Conservation (phyloP, 495 filamentous ascomycete species). For the Podospora comata region DNA sequence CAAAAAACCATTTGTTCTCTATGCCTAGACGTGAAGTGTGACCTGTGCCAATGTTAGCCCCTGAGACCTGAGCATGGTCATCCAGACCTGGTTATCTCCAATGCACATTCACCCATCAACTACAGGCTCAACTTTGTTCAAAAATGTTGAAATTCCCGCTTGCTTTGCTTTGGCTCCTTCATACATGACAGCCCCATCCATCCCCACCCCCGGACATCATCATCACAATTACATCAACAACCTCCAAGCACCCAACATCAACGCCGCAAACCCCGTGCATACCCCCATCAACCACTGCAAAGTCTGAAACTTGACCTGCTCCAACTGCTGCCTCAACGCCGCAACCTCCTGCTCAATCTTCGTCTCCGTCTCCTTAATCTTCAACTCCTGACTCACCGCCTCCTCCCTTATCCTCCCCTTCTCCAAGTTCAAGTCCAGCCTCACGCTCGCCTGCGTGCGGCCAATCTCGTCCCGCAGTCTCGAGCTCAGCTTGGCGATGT, state of each 20-base stretch:
- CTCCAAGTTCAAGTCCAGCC: conserved; percentile 91
- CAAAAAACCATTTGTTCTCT: neutral
- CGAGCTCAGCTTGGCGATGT: conserved; percentile 86
- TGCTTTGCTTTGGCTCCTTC: neutral
- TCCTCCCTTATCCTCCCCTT: conserved; percentile 97
- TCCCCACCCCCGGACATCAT: neutral
- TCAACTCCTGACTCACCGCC: conserved; percentile 93
- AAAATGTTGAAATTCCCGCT: conserved; percentile 1
- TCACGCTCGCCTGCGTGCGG: conserved; percentile 85
- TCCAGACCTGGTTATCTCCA: neutral
- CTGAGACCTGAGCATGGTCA: neutral
- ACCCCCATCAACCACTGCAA: conserved; percentile 99
- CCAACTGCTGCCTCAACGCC: conserved; percentile 81
- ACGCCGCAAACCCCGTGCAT: conserved; percentile 83
- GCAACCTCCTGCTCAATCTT: conserved; percentile 98
- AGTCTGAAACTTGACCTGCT: conserved; percentile 96
- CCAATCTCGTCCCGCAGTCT: conserved; percentile 90
- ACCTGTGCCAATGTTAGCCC: neutral
- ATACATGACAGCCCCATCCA: neutral
- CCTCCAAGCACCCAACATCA: conserved; percentile 95
- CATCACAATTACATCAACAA: conserved; percentile 58
- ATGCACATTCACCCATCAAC: neutral
- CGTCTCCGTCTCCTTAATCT: conserved; percentile 98
- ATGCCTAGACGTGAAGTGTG: neutral
- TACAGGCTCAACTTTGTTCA: neutral